Percentiles rank a stretch among this genome's conserved stretches.
These are phyloP conservation scores for Taphrina betulina DNA, from an alignment of 1,139 yeast species.

Conservation along the genomic window DNA sequence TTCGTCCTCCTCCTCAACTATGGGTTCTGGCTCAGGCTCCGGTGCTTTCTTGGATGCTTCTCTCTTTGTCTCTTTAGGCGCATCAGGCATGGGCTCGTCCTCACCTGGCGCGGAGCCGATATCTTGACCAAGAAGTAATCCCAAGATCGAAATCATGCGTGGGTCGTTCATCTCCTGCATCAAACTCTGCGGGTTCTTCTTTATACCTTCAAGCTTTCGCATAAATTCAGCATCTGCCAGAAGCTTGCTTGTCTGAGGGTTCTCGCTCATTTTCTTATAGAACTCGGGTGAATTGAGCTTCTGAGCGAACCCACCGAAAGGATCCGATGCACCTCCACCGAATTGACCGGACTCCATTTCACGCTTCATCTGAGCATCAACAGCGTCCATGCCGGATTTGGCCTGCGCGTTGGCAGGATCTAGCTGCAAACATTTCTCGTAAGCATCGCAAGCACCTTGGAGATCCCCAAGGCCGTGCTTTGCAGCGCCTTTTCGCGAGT, in stretches of 20 bases:
- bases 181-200: conserved; percentile 57
- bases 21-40: conserved; percentile 42
- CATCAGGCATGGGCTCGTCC: conserved; percentile 39
- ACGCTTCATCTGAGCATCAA: conserved; percentile 55
- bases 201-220: conserved; percentile 64
- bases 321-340: conserved; percentile 45
- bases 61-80: conserved; percentile 42
- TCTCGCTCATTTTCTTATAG: conserved; percentile 67
- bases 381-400: conserved; percentile 71
- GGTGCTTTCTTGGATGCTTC: conserved; percentile 40
- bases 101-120: conserved; percentile 40
- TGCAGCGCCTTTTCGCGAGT: conserved; percentile 92
- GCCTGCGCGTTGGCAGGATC: conserved; percentile 87
- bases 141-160: conserved; percentile 84
- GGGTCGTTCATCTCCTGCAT: conserved; percentile 57
- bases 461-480: conserved; percentile 74
- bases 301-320: conserved; percentile 74
- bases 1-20: conserved; percentile 40
- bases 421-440: conserved; percentile 76
- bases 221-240: conserved; percentile 87
- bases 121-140: conserved; percentile 58
- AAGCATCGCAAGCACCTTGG: conserved; percentile 57
- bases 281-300: conserved; percentile 79
- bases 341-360: conserved; percentile 46
- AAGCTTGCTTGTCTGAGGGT: conserved; percentile 83